Evolutionary conservation across 345 rosid species (phyloP), one percentile per base, ranked within the genome.

Genomic region (Psidium guajava): DNA sequence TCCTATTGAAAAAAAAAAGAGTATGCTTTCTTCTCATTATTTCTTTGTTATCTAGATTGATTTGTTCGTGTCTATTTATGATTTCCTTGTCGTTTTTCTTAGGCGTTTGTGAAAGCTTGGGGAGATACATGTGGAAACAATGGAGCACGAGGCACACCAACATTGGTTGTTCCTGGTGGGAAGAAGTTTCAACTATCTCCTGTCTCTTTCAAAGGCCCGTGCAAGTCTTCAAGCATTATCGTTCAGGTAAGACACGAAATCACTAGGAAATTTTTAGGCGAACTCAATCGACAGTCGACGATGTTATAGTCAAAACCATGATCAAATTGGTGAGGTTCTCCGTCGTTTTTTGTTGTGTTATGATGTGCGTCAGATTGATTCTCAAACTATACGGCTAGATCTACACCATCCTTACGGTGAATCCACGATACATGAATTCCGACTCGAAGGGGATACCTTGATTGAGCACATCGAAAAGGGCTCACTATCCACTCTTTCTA

Each of bases 101-200:
- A 89, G 93, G 93, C 93, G 2, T 91, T 91, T 73, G 4, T 42
- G 6, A 84, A 77, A 42, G 86, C 90, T 16, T 88, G 93, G 93
- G 54, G 44, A 81, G 83, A 54, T 44, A 3, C 85, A 8, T 89
- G 91, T 69, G 83, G 73, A 85, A 64, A 82, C 24, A 28, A 3
- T 5, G 86, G 53, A 82, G 24, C 13, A 36, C n/a, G 1, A 6
- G 88, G 53, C 5, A 25, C 57, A 11, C 73, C 87, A 14, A 86
- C 64, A 21, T 89, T 91, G 5, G 54, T 36, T 11, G 84, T 87
- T 14, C 89, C 91, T 3, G 61, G 27, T 2, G 47, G 54, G 1
- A 85, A 55, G 55, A 82, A 49, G 42, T 91, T 91, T 86, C 47
- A 82, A 11, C 40, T 91, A 16, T 52, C 84, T 20, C 86, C 88